Base-by-base conservation (phyloP, 192 early-diverging fungal genomes). In the Thoreauomyces humboldtii region DNA sequence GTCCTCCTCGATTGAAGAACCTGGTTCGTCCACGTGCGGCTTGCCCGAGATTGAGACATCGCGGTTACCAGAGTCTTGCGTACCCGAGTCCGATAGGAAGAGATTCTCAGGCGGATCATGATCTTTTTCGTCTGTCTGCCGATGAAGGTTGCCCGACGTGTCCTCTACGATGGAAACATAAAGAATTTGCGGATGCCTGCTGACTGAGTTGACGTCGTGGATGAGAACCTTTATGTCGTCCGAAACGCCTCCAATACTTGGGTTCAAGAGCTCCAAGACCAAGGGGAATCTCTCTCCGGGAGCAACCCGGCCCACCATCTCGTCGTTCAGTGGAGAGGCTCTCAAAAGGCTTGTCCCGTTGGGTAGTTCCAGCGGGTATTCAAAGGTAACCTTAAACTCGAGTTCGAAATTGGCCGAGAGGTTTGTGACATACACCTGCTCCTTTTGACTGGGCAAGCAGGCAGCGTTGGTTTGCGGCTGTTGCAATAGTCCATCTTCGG, bases 341-440 rank as follows among this genome's bases (percentile, higher is more conserved):
- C 77, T 74, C 42, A 93, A 71, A 15, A 91, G 65, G 47, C 87
- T 78, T 34, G 66, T 60, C 7, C 66, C 67, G n/a, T 73, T 70
- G 7, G 81, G 79, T 50, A 92, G 77, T 67, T 93, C 92, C 45
- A 89, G 76, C 0, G 92, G 92, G 2, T 84, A 87, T 59, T 92
- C 90, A 28, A 92, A 48, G 14, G 77, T 73, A 11, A 88, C 81
- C 56, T 88, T 77, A 57, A 92, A 88, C 25, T 77, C 82, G 7
- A 92, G 63, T 0, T 86, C 80, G 61, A 85, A 82, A 22, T 70
- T 80, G 17, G 51, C 62, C 0, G 87, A 90, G 38, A 89, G 63
- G 59, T 94, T 94, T 4, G 72, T 79, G 3, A 94, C 63, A 2
- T 61, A 65, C 17, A 93, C 55, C 21, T 60, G 53, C 19, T 78